Percentiles rank a stretch among this genome's conserved stretches.
Evolutionary conservation across 495 filamentous ascomycete genomes (phyloP).

Genomic region (Aspergillus cavernicola): DNA sequence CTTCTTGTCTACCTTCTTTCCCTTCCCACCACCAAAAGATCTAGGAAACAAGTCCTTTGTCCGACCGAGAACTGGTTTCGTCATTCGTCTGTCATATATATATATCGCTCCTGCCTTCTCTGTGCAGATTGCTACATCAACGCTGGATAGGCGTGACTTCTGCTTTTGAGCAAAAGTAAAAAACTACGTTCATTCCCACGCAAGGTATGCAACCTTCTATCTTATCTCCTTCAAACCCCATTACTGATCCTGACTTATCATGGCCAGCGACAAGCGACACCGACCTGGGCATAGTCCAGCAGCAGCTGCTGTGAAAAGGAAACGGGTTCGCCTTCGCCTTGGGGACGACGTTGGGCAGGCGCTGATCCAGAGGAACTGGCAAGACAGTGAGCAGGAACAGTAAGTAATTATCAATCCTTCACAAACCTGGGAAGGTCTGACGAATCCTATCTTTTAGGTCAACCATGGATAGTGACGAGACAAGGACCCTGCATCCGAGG

Average conservation of each 20-base stretch:
- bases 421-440: neutral
- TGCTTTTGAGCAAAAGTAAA: too few relatives aligned
- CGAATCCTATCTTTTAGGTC: neutral
- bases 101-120: too few relatives aligned
- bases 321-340: neutral
- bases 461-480: neutral
- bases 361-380: neutral
- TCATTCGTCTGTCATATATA: too few relatives aligned
- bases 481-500: conserved; percentile 9
- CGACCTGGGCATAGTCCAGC: neutral
- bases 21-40: too few relatives aligned
- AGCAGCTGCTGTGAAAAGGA: neutral
- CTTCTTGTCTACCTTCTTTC: too few relatives aligned
- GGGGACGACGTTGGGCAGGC: neutral
- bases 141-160: too few relatives aligned
- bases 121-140: too few relatives aligned
- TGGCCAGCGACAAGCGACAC: neutral
- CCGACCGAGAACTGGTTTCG: too few relatives aligned
- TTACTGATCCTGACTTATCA: neutral
- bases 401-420: neutral
- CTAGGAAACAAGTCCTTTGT: too few relatives aligned
- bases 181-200: too few relatives aligned
- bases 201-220: too few relatives aligned
- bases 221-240: too few relatives aligned
- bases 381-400: neutral